Conservation (phyloP, 768 basidiomycete species). For the Serendipita indica region DNA sequence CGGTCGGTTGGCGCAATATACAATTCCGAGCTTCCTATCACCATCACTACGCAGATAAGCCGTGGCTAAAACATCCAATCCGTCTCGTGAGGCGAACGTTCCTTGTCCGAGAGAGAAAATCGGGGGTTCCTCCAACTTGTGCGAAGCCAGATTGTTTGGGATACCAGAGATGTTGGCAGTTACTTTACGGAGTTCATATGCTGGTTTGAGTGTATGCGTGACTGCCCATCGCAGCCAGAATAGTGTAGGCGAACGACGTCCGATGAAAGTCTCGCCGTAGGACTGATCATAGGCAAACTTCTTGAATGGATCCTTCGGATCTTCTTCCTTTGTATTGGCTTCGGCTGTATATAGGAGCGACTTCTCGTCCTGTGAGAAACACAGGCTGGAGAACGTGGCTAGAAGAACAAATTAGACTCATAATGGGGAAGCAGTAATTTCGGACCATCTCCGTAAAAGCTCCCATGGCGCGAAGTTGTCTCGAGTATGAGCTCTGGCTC, state of each 20-base stretch:
- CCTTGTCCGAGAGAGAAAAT: not conserved
- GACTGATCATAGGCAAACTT: constrained; percentile 43
- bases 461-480: constrained; percentile 42
- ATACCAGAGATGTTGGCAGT: not conserved
- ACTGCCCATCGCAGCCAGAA: constrained; percentile 39
- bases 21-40: constrained; percentile 2
- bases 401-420: not conserved
- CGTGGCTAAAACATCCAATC: not conserved
- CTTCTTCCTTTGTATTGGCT: constrained; percentile 24
- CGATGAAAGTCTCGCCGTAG: constrained; percentile 47
- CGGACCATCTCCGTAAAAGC: constrained; percentile 48
- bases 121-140: not conserved
- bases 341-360: constrained; percentile 50
- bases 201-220: not conserved
- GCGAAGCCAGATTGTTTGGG: not conserved
- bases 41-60: not conserved
- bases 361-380: constrained; percentile 39
- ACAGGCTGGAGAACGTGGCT: constrained; percentile 40
- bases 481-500: constrained; percentile 34
- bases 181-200: not conserved
- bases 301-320: constrained; percentile 19
- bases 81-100: not conserved
- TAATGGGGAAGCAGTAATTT: not conserved
- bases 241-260: constrained; percentile 36
- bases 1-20: not conserved